Evolutionary conservation across 2,329 filamentous ascomycete species (phyloP).

Genomic region (Lachnellula suecica): DNA sequence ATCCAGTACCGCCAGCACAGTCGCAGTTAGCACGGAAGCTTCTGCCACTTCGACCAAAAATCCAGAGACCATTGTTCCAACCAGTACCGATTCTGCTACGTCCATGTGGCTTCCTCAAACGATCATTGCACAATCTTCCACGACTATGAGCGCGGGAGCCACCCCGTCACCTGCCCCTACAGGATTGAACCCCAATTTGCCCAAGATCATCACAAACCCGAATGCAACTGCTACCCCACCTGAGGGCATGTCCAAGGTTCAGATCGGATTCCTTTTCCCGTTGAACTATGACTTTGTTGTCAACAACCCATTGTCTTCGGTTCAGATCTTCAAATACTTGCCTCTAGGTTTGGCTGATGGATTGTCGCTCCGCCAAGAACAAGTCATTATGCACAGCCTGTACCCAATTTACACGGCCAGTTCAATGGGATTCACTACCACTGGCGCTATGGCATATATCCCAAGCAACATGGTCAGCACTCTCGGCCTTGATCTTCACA

Average conservation of each 20-base stretch:
- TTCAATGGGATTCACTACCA: constrained; percentile 76
- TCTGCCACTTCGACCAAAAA: constrained; percentile 2
- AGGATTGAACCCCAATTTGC: constrained; percentile 25
- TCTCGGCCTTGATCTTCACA: constrained; percentile 68
- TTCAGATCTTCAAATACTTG: constrained; percentile 81
- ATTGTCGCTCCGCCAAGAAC: constrained; percentile 44
- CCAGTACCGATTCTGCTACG: neutral
- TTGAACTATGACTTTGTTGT: constrained; percentile 86
- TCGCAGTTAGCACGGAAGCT: neutral
- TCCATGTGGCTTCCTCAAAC: constrained; percentile 1
- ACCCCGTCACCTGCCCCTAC: constrained; percentile 16
- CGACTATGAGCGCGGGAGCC: neutral
- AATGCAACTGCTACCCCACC: constrained; percentile 23
- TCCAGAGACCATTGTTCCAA: neutral
- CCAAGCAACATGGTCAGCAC: constrained; percentile 67
- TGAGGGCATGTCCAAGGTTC: constrained; percentile 68
- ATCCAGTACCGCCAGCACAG: neutral
- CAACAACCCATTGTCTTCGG: constrained; percentile 66
- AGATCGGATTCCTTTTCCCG: constrained; percentile 78
- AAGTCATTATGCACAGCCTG: constrained; percentile 69
- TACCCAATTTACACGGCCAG: constrained; percentile 72
- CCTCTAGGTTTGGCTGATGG: constrained; percentile 59
- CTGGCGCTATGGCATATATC: constrained; percentile 74
- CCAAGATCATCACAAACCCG: constrained; percentile 30
- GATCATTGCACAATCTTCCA: neutral